Base-by-base conservation (phyloP, 2,329 filamentous ascomycete species). In the Calonectria pseudoreteaudii region DNA sequence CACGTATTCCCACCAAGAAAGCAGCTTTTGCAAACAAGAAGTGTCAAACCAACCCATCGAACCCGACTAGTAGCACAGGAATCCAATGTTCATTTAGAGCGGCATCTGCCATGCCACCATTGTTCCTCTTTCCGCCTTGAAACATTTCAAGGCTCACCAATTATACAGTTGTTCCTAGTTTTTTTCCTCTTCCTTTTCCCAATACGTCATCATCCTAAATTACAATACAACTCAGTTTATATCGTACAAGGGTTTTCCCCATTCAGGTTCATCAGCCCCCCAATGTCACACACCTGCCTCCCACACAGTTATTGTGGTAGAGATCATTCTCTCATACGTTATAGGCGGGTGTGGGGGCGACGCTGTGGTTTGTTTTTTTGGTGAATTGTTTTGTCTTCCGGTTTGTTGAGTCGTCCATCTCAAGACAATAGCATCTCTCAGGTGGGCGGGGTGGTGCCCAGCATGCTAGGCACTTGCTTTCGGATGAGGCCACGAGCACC, bases 391-490 rank as follows among this genome's bases (percentile, higher is more conserved):
- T 56, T 14, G 38, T 68, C 65, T 30, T 68, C 49, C 58, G 36
- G 56, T 20, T 50, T 47, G 16, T 28, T 7, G 34, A 53, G 20
- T 31, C 36, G 5, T 53, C 30, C 28, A 36, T 23, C n/a, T 72
- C 58, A 28, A 16, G 10, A 67, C 65, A 53, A 23, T 34, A 13
- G 26, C 10, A 3, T 28, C 49, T 64, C 73, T 84, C 79, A 86
- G 71, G 84, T 77, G 9, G 85, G 84, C 16, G 86, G 85, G 8
- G 85, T 85, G 6, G 84, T 84, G 47, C 86, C 86, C 52, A 87
- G 77, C 86, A 87, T 87, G 75, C 85, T 87, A 26, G 86, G 85
- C 30, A 92, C 90, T 79, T 91, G 90, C 81, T 92, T 92, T 76
- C 90, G 84, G 68, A 89, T 80, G 64, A 92, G 83, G 34, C 88